Base-by-base conservation (phyloP, 345 rosid species). In the Arabis alpina region DNA sequence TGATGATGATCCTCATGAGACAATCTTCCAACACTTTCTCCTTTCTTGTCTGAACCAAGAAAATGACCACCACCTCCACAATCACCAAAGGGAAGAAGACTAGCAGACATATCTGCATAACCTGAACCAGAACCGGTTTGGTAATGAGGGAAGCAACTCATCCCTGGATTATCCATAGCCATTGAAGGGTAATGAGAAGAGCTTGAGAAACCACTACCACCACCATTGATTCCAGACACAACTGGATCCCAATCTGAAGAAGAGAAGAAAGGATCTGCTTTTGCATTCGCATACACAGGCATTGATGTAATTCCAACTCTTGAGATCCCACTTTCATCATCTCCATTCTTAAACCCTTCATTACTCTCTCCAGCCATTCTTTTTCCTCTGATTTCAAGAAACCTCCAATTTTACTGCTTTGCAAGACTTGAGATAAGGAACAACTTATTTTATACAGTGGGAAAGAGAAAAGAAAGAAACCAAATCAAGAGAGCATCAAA, bases 181-280 rank as follows among this genome's bases (percentile, higher is more conserved):
- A 78, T 71, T 60, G 90, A 80, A 42, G 71, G 64, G 71, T 80
- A 87, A 47, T 80, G 82, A 19, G 88, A 83, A 73, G 88, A 83
- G 73, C 71, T 80, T 15, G 82, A 67, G 73, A 82, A 87, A 65
- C 83, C 91, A 68, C 57, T 50, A 40, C 77, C 86, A 32, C 36
- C 36, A 36, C 40, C 40, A 36, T 34, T 34, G 37, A 34, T 34
- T 34, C 36, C 36, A 71, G 80, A 76, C 61, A 88, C 85, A 68
- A 83, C 66, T 19, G 91, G 85, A 82, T 91, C 96, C 97, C 97
- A 93, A 72, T 86, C 87, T 43, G 96, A 77, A 56, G 97, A 72
- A 80, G 84, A 76, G 78, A 83, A 89, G 82, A 85, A 91, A 66
- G 86, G 80, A 65, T 84, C 87, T 48, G 74, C 63, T 71, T 79